Evolutionary conservation across 306 rosid genomes (phyloP), one percentile per base, ranked within the genome.

Genomic region (Prunus padus): DNA sequence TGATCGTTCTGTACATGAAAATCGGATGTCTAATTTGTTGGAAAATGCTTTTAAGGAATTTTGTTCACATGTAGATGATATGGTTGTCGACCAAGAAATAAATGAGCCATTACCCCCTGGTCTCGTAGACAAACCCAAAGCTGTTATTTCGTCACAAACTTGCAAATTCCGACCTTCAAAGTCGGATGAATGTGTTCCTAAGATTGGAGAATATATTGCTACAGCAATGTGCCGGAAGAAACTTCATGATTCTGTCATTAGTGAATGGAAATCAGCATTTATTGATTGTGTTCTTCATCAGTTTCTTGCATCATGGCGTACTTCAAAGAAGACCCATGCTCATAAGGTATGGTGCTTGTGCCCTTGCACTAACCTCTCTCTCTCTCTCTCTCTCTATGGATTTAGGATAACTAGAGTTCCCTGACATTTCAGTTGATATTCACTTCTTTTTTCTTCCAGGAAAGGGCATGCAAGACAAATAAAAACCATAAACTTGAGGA

Each of bases 211-310:
- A 63, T 95, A 89, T 82, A 86, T 89, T 84, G 85, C 94, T 20
- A 78, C 78, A 78, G 97, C 97, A 59, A 76, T 87, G 71, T 89
- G 89, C 86, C 87, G 99, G 56, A 96, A 90, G 81, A 92, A 86
- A 82, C 82, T 95, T 83, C 97, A 90, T 65, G 90, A 83, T 69
- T 85, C 79, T 62, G 96, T 86, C 79, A 87, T 92, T 70, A 73
- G 74, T 59, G 88, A 92, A 75, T 90, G 88, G 90, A 90, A 83
- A 84, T 84, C 81, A 13, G 66, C 71, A 16, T 79, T 79, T 76
- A 62, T 85, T 61, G 83, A 88, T 73, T 74, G 68, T 83, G 57
- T 73, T 57, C 65, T 87, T 66, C 73, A 75, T 63, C 87, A 87
- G 80, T 67, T 76, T 76, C 64, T 79, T 79, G 56, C 73, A 47